phyloP scores from a whole-genome alignment of 1,284 basidiomycete species.

The Athelia psychrophila region DNA sequence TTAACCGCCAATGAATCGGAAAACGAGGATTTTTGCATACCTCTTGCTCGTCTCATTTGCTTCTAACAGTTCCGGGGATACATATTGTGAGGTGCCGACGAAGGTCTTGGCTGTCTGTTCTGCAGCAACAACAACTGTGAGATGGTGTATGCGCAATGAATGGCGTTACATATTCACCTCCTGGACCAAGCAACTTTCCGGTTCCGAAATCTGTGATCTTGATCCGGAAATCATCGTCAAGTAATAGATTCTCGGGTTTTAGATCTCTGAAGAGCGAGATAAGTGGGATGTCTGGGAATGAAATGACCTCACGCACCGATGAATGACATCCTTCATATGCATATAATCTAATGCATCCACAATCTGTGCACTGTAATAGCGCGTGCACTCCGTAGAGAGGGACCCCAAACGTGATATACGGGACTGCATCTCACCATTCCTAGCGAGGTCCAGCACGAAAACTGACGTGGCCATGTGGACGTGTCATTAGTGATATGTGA shows the following conservation, averaged over 20 bases:
- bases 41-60: slow-evolving; percentile 72
- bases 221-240: slow-evolving; percentile 83
- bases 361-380: slow-evolving; percentile 86
- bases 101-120: slow-evolving; percentile 74
- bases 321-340: slow-evolving; percentile 85
- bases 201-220: slow-evolving; percentile 98
- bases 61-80: slow-evolving; percentile 88
- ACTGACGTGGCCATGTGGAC: slow-evolving; percentile 43
- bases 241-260: slow-evolving; percentile 91
- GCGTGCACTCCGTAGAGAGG: slow-evolving; percentile 69
- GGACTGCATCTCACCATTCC: slow-evolving; percentile 88
- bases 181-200: slow-evolving; percentile 78
- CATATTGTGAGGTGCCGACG: slow-evolving; percentile 96
- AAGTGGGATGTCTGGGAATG: slow-evolving; percentile 1
- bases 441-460: slow-evolving; percentile 87
- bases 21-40: slow-evolving; percentile 29
- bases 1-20: slow-evolving; percentile 2
- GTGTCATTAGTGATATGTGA: slow-evolving; percentile 5
- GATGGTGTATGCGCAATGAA: slow-evolving; percentile 9
- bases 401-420: slow-evolving; percentile 82
- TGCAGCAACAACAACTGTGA: slow-evolving; percentile 19
- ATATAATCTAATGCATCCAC: slow-evolving; percentile 88
- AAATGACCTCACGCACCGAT: slow-evolving; percentile 50
- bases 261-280: slow-evolving; percentile 54
- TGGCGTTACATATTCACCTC: slow-evolving; percentile 36